A percentile compares a stretch with the other conserved stretches of the same genome.
phyloP scores from a whole-genome alignment of 1,139 yeast genomes.

The Candida sp. region DNA sequence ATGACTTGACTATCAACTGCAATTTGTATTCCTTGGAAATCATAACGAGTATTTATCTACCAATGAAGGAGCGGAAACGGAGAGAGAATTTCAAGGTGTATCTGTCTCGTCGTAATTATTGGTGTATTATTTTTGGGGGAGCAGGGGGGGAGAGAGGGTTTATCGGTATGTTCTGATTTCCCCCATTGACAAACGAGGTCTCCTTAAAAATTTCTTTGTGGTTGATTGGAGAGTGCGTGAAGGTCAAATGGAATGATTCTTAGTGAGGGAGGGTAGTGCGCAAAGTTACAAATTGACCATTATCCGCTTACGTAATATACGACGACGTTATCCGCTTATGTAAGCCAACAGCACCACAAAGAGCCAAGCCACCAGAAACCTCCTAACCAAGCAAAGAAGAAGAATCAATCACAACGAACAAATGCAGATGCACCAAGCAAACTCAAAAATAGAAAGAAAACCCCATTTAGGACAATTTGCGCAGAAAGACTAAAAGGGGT shows the following conservation, averaged over 20 bases:
- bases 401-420: background rate
- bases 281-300: background rate
- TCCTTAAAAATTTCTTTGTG: no score
- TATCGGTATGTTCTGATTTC: background rate
- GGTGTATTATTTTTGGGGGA: no score
- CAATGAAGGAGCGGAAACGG: no score
- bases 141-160: no score
- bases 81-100: no score
- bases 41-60: constrained; percentile 9
- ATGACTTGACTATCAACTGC: constrained; percentile 34
- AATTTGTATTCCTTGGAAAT: constrained; percentile 34
- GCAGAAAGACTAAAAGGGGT: background rate
- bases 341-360: no score
- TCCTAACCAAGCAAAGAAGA: background rate
- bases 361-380: background rate
- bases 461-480: background rate
- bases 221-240: no score
- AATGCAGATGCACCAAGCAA: no score
- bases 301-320: constrained; percentile 1
- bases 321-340: background rate
- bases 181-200: background rate
- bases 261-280: background rate
- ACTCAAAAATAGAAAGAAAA: no score
- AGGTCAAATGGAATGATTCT: no score
- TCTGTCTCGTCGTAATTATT: no score